These are phyloP conservation scores for Ceratocystis papillata DNA, from an alignment of 2,329 filamentous ascomycete genomes.

Conservation along the genomic window DNA sequence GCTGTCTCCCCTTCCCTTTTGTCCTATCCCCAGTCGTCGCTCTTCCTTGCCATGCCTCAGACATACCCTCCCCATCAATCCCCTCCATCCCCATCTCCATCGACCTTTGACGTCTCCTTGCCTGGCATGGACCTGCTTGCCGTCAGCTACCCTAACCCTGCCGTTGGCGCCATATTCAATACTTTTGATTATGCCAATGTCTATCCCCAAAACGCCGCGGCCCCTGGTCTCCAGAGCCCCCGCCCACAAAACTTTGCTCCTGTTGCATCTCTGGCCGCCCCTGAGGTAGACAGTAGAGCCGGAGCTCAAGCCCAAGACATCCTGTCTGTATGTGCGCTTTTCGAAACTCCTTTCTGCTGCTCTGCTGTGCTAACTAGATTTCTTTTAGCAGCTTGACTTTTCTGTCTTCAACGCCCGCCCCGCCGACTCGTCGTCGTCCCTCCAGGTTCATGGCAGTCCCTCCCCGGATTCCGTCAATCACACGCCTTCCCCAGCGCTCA, in stretches of 20 bases:
- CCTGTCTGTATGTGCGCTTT: not conserved
- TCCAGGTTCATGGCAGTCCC: not conserved
- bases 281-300: not conserved
- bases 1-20: not conserved
- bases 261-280: not conserved
- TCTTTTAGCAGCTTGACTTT: slow-evolving; percentile 5
- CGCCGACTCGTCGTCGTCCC: not conserved
- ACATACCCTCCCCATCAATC: not conserved
- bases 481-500: slow-evolving; percentile 2
- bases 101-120: not conserved
- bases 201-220: not conserved
- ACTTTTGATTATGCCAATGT: not conserved
- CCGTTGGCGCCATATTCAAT: not conserved
- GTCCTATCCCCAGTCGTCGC: not conserved
- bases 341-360: not conserved
- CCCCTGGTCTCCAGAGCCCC: not conserved
- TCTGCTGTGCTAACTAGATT: not conserved
- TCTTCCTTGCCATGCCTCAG: not conserved
- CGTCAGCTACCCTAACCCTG: not conserved
- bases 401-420: not conserved
- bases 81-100: not conserved
- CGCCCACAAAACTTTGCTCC: not conserved
- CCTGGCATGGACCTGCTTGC: not conserved
- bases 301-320: not conserved
- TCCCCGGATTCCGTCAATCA: not conserved